These are phyloP conservation scores for Daldinia vernicosa DNA, from an alignment of 495 filamentous ascomycete species.

Conservation along the genomic window DNA sequence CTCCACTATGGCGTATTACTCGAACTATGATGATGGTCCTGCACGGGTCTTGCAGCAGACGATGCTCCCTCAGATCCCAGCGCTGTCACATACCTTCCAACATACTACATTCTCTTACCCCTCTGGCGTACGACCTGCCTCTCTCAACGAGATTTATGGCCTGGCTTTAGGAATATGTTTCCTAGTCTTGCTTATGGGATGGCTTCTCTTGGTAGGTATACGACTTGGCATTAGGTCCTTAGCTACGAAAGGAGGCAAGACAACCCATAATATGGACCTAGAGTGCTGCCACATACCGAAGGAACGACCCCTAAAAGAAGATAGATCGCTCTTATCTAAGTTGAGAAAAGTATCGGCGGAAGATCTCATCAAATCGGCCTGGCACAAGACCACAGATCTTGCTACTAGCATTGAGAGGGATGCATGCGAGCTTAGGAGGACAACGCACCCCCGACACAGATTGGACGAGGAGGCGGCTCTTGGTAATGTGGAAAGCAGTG, in stretches of 20 bases:
- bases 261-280: neutral
- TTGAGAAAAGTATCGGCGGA: slow-evolving; percentile 18
- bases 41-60: neutral
- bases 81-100: slow-evolving; percentile 3
- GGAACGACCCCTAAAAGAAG: slow-evolving; percentile 1
- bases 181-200: slow-evolving; percentile 22
- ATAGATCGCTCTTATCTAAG: slow-evolving; percentile 15
- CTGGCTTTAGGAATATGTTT: slow-evolving; percentile 29
- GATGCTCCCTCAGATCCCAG: neutral
- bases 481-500: neutral
- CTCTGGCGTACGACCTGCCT: slow-evolving; percentile 5
- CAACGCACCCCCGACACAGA: neutral
- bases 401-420: slow-evolving; percentile 26
- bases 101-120: neutral
- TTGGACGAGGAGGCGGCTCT: slow-evolving; percentile 28
- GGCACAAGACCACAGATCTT: slow-evolving; percentile 14
- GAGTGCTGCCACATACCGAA: slow-evolving; percentile 3
- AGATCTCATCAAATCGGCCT: slow-evolving; percentile 17
- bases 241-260: neutral
- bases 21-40: neutral
- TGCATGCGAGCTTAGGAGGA: slow-evolving; percentile 7
- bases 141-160: slow-evolving; percentile 19
- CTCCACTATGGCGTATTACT: slow-evolving; percentile 6
- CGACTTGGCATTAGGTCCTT: neutral
- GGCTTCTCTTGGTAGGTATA: slow-evolving; percentile 21